A percentile compares a stretch with the other conserved stretches of the same genome.
Conservation (phyloP, 306 rosid species). For the Prosopis cineraria region DNA sequence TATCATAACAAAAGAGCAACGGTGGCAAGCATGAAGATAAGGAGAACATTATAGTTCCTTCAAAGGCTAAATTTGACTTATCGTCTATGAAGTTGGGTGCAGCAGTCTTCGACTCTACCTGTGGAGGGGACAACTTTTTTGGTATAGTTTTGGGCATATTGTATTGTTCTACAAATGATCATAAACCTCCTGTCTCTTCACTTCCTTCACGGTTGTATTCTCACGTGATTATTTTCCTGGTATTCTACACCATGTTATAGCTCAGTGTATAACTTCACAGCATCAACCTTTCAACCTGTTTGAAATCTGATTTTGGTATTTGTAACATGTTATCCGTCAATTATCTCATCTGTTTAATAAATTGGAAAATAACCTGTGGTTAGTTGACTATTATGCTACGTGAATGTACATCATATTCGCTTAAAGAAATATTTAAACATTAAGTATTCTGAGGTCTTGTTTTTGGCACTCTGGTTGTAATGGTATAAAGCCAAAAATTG, state of each 20-base stretch:
- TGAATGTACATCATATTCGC: not conserved
- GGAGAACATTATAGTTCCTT: conserved; percentile 69
- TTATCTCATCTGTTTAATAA: conserved; percentile 16
- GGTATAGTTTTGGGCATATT: conserved; percentile 54
- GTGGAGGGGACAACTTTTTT: conserved; percentile 69
- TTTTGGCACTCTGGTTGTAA: conserved; percentile 1
- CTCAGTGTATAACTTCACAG: not conserved
- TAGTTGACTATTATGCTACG: conserved; percentile 1
- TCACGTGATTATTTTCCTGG: not conserved
- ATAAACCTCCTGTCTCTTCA: conserved; percentile 9
- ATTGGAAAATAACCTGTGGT: conserved; percentile 8
- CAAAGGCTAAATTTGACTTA: conserved; percentile 75
- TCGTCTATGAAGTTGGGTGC: conserved; percentile 66
- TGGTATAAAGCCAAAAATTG: conserved; percentile 17
- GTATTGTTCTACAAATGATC: not conserved
- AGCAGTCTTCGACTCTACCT: conserved; percentile 58
- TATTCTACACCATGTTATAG: conserved; percentile 19
- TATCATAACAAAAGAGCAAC: conserved; percentile 66
- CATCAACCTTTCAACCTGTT: conserved; percentile 26
- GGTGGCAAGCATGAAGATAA: conserved; percentile 76
- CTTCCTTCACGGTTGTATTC: not conserved
- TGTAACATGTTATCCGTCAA: conserved; percentile 16
- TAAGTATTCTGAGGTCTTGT: not conserved
- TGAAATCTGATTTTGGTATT: conserved; percentile 24
- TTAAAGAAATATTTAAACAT: not conserved